A percentile compares a stretch with the other conserved stretches of the same genome.
phyloP scores from a whole-genome alignment of 495 filamentous ascomycete species.

The Penicillium herquei region DNA sequence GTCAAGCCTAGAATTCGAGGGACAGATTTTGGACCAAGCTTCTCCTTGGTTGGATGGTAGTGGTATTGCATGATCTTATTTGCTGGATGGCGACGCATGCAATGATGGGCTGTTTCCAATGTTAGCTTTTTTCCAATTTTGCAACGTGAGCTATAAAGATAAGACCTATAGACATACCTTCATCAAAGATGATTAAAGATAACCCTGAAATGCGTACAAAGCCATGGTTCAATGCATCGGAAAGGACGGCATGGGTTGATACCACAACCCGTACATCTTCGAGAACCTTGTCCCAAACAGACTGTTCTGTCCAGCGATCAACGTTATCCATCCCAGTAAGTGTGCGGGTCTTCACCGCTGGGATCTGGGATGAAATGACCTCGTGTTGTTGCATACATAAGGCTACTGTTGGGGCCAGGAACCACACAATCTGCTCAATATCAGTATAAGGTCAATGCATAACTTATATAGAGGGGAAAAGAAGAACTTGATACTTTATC shows the following conservation, averaged over 20 bases:
- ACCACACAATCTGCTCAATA: conserved; percentile 69
- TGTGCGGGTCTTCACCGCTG: conserved; percentile 58
- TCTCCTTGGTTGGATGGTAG: conserved; percentile 56
- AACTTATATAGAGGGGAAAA: not conserved
- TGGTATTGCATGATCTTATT: conserved; percentile 76
- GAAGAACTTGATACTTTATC: conserved; percentile 52
- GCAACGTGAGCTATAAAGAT: too few relatives aligned
- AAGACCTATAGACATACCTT: conserved; percentile 56
- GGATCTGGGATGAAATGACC: conserved; percentile 61
- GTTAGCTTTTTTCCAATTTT: not conserved
- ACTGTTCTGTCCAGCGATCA: conserved; percentile 70
- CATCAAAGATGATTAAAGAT: conserved; percentile 80
- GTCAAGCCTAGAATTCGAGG: conserved; percentile 82
- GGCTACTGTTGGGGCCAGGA: conserved; percentile 75
- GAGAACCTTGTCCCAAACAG: conserved; percentile 72
- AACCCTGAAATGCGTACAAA: conserved; percentile 70
- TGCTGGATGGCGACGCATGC: conserved; percentile 54
- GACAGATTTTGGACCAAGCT: conserved; percentile 36
- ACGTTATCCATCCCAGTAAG: conserved; percentile 69
- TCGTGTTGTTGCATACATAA: conserved; percentile 71
- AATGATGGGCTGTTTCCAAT: conserved; percentile 28
- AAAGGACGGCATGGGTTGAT: conserved; percentile 73
- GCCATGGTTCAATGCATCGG: conserved; percentile 76
- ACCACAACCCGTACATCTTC: conserved; percentile 68
- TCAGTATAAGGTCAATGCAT: too few relatives aligned